Percentiles rank a stretch among this genome's conserved stretches.
These are phyloP conservation scores for Coniochaeta sp. DNA, from an alignment of 2,329 filamentous ascomycete genomes.

Conservation along the genomic window DNA sequence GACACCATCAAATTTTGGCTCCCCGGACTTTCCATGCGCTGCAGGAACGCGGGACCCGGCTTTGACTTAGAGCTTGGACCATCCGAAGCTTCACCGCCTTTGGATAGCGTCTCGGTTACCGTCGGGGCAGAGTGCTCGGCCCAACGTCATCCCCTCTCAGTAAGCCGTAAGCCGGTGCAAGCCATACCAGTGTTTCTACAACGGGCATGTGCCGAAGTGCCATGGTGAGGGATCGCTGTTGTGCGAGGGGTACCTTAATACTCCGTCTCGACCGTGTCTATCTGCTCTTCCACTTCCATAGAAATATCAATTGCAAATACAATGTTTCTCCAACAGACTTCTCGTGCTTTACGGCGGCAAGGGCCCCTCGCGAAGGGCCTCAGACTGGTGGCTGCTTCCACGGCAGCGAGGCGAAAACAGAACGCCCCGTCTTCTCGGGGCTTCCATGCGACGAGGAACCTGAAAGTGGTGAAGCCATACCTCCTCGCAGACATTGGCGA, in stretches of 20 bases:
- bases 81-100: background rate
- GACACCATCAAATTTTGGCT: background rate
- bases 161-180: constrained; percentile 17
- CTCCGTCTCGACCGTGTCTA: background rate
- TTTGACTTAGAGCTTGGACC: background rate
- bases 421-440: constrained; percentile 23
- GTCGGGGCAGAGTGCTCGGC: constrained; percentile 16
- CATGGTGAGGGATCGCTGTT: background rate
- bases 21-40: background rate
- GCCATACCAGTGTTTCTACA: constrained; percentile 15
- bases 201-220: background rate
- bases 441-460: constrained; percentile 42
- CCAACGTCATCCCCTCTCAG: constrained; percentile 15
- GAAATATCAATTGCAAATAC: constrained; percentile 8
- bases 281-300: background rate
- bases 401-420: background rate
- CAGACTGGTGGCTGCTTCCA: constrained; percentile 1
- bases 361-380: constrained; percentile 36
- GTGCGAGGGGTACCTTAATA: constrained; percentile 4
- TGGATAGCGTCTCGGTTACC: constrained; percentile 14
- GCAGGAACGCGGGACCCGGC: no score
- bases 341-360: constrained; percentile 43
- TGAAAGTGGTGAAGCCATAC: constrained; percentile 67
- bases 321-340: constrained; percentile 51
- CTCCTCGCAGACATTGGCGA: constrained; percentile 81